These are phyloP conservation scores for Lavandula angustifolia DNA, from an alignment of 257 asterid species.

Conservation along the genomic window DNA sequence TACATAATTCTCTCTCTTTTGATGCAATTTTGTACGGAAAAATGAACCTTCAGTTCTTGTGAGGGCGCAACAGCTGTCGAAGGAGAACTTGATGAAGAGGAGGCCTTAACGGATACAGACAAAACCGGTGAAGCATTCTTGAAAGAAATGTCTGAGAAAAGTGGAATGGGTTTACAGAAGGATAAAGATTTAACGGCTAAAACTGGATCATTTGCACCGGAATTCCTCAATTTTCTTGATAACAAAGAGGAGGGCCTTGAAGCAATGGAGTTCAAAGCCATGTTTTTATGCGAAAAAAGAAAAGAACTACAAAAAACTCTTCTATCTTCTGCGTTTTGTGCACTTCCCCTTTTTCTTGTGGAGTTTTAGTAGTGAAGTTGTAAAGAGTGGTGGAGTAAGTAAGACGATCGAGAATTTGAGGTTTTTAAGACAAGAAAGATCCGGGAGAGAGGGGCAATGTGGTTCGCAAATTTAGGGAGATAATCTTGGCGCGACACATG, in stretches of 20 bases:
- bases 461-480: constrained; percentile 32
- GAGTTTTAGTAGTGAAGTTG: not conserved
- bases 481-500: constrained; percentile 39
- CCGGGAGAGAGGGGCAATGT: constrained; percentile 13
- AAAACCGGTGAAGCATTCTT: constrained; percentile 29
- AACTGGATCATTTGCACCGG: constrained; percentile 21
- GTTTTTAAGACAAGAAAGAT: constrained; percentile 16
- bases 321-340: not conserved
- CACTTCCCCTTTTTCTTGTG: not conserved
- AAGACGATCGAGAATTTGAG: constrained; percentile 16
- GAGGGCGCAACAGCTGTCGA: constrained; percentile 58
- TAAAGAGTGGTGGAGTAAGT: not conserved
- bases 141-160: constrained; percentile 37
- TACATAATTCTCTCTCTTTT: not conserved
- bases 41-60: constrained; percentile 61
- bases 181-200: constrained; percentile 35
- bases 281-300: not conserved
- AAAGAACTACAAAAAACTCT: too few relatives aligned
- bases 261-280: constrained; percentile 48
- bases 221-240: constrained; percentile 34
- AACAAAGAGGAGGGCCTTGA: constrained; percentile 38
- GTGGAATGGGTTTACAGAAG: constrained; percentile 40
- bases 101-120: constrained; percentile 42
- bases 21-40: not conserved
- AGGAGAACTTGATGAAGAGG: constrained; percentile 54